Evolutionary conservation across 305 asterid genomes (phyloP).

Genomic region (Fraxinus ornus): DNA sequence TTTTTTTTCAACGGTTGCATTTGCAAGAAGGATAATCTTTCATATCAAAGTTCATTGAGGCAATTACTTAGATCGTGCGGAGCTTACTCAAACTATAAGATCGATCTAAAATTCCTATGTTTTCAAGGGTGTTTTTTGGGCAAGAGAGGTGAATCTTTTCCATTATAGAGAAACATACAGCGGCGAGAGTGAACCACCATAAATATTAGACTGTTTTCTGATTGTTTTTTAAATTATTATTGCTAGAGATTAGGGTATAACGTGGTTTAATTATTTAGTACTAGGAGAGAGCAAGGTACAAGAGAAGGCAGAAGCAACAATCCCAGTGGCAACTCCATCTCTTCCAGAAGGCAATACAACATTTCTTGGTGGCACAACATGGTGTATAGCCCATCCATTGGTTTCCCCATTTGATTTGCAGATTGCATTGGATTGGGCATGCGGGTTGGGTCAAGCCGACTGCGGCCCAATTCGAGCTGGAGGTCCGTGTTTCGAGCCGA

Average conservation of each 20-base stretch:
- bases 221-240: neutral
- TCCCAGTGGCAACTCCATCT: conserved; percentile 37
- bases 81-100: neutral
- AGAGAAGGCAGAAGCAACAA: conserved; percentile 52
- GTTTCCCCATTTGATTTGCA: conserved; percentile 51
- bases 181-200: neutral
- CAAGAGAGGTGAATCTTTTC: neutral
- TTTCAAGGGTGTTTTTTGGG: neutral
- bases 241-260: neutral
- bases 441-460: conserved; percentile 61
- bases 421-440: conserved; percentile 82
- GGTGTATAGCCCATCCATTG: conserved; percentile 77
- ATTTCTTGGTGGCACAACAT: conserved; percentile 62
- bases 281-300: conserved; percentile 27
- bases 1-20: neutral
- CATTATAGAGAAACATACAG: neutral
- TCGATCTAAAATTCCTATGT: too few species aligned
- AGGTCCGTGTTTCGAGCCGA: conserved; percentile 71
- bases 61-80: neutral
- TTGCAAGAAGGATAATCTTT: neutral
- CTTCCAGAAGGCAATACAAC: conserved; percentile 87
- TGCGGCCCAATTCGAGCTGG: conserved; percentile 55
- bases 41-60: neutral
- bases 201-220: neutral
- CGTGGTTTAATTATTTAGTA: neutral